Evolutionary conservation across 1,284 basidiomycete genomes (phyloP).

Genomic region (Schizophyllum commune): DNA sequence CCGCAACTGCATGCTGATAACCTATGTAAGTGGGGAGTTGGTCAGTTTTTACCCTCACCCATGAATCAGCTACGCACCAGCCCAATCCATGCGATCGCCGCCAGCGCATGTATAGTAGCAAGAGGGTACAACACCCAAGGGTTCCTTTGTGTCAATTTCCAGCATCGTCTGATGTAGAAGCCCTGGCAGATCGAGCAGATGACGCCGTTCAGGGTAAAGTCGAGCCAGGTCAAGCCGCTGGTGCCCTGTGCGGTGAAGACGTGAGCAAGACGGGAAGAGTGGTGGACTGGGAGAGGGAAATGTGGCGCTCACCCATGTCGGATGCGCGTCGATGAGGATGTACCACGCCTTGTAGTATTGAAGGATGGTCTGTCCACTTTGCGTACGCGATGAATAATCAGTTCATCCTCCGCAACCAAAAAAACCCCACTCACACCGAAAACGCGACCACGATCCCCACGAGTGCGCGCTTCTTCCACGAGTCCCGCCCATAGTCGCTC

Average conservation of each 20-base stretch:
- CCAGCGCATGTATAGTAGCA: background rate
- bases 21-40: too few relatives aligned
- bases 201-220: slow-evolving; percentile 39
- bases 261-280: too few relatives aligned
- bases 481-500: slow-evolving; percentile 34
- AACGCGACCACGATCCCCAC: slow-evolving; percentile 31
- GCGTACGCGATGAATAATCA: background rate
- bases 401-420: background rate
- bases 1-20: background rate
- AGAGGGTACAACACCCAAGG: background rate
- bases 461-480: slow-evolving; percentile 31
- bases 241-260: too few relatives aligned
- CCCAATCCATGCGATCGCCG: background rate
- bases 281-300: background rate
- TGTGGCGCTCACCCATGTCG: slow-evolving; percentile 28
- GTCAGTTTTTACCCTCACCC: too few relatives aligned
- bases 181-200: slow-evolving; percentile 38
- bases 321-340: slow-evolving; percentile 25
- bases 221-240: slow-evolving; percentile 31
- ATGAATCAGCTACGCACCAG: too few relatives aligned
- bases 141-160: background rate
- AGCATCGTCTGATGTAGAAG: slow-evolving; percentile 38
- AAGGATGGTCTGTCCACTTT: slow-evolving; percentile 38
- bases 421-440: slow-evolving; percentile 31
- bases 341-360: slow-evolving; percentile 43